Evolutionary conservation across 805 yeast species (phyloP).

Genomic region (Zygoascus flipseniorum): DNA sequence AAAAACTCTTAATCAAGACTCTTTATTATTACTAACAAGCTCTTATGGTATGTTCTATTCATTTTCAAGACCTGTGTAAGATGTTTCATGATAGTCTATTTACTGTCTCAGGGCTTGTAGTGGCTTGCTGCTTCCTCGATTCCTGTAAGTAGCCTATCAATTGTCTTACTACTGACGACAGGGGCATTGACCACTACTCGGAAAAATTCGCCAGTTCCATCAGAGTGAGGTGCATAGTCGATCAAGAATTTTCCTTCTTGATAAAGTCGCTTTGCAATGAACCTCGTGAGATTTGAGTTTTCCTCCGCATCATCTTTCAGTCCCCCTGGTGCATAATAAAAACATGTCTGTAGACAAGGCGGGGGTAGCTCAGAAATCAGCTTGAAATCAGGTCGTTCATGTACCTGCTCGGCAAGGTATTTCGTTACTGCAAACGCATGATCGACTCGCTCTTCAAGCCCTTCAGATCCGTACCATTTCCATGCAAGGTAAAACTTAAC

Average conservation of each 20-base stretch:
- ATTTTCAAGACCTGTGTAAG: too few species aligned
- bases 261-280: constrained; percentile 53
- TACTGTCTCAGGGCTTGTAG: too few species aligned
- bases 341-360: constrained; percentile 78
- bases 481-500: constrained; percentile 71
- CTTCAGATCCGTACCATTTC: constrained; percentile 66
- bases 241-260: constrained; percentile 57
- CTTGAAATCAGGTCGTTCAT: constrained; percentile 37
- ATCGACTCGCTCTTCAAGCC: constrained; percentile 58
- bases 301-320: constrained; percentile 25
- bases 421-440: constrained; percentile 61
- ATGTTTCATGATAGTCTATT: too few species aligned
- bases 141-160: constrained; percentile 37
- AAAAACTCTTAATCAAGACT: too few species aligned
- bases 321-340: constrained; percentile 51
- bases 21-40: too few species aligned
- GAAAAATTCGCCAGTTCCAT: constrained; percentile 66
- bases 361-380: constrained; percentile 53
- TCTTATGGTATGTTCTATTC: too few species aligned
- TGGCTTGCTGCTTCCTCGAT: constrained; percentile 32
- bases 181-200: constrained; percentile 80
- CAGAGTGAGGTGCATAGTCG: constrained; percentile 63
- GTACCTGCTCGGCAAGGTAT: constrained; percentile 47
- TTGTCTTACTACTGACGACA: constrained; percentile 33
- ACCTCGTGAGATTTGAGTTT: constrained; percentile 51